Percentiles rank a stretch among this genome's conserved stretches.
Conservation (phyloP, 2,329 filamentous ascomycete genomes). For the Diaporthe helianthi region DNA sequence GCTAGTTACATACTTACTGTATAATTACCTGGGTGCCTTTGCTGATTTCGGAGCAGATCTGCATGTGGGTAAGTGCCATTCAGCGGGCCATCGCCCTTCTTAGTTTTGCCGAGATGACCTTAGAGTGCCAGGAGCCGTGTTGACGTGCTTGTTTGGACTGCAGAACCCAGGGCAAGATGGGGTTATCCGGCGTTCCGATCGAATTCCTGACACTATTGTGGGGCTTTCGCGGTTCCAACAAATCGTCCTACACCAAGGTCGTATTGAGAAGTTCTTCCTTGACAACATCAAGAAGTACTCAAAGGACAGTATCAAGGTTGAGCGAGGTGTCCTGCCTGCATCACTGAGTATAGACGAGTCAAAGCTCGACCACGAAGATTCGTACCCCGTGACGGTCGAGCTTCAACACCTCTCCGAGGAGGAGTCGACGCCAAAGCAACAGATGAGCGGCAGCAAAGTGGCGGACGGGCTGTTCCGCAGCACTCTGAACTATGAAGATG, state of each 20-base stretch:
- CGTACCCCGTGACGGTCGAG: slow-evolving; percentile 67
- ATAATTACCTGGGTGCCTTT: neutral
- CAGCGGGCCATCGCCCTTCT: neutral
- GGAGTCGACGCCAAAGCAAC: slow-evolving; percentile 58
- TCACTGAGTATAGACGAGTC: slow-evolving; percentile 61
- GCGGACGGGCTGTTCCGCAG: slow-evolving; percentile 65
- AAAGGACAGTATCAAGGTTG: slow-evolving; percentile 57
- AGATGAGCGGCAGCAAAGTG: slow-evolving; percentile 47
- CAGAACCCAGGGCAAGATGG: slow-evolving; percentile 70
- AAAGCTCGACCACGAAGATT: slow-evolving; percentile 54
- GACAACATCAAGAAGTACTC: slow-evolving; percentile 64
- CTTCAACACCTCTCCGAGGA: slow-evolving; percentile 64
- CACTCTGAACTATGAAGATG: slow-evolving; percentile 56
- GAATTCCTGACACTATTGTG: slow-evolving; percentile 67
- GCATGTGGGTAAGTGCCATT: slow-evolving; percentile 41
- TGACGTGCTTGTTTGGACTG: slow-evolving; percentile 45
- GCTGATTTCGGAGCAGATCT: slow-evolving; percentile 37
- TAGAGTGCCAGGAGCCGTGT: neutral
- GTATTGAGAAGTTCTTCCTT: slow-evolving; percentile 72
- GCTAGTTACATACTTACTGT: too few species aligned
- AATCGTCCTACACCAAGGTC: slow-evolving; percentile 73
- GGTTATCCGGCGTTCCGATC: slow-evolving; percentile 62
- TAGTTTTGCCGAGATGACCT: neutral
- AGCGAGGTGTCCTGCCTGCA: slow-evolving; percentile 66
- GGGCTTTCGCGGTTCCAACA: slow-evolving; percentile 70